phyloP scores from a whole-genome alignment of 2,329 filamentous ascomycete genomes.

The Ophiosphaerella herpotricha region DNA sequence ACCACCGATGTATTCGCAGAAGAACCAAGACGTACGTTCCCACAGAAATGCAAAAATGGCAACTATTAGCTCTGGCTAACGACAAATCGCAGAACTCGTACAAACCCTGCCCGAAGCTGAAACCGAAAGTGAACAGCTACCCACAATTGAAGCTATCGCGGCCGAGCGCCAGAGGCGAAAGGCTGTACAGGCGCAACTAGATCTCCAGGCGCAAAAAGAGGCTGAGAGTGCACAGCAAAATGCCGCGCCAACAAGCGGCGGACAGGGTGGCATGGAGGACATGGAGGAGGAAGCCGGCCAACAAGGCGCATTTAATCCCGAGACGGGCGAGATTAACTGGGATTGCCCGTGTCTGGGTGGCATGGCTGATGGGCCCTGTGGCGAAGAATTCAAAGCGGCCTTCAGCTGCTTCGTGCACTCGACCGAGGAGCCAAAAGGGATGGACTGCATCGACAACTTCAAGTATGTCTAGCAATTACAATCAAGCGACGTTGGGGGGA shows the following conservation, averaged over 20 bases:
- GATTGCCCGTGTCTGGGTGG: constrained; percentile 96
- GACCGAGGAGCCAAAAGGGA: constrained; percentile 91
- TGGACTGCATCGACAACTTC: constrained; percentile 97
- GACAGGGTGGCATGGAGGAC: constrained; percentile 52
- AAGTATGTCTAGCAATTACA: constrained; percentile 64
- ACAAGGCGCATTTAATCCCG: constrained; percentile 94
- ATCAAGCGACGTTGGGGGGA: not conserved
- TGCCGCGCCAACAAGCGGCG: constrained; percentile 9
- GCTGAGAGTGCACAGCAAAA: constrained; percentile 17
- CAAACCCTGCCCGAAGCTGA: constrained; percentile 47
- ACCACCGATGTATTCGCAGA: constrained; percentile 87
- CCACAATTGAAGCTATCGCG: constrained; percentile 52
- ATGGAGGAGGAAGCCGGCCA: constrained; percentile 82
- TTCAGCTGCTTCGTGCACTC: constrained; percentile 99
- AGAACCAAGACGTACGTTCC: constrained; percentile 69
- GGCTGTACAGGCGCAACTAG: constrained; percentile 34
- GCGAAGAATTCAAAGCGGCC: constrained; percentile 90
- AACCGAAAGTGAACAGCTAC: constrained; percentile 47
- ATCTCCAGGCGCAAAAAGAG: constrained; percentile 31
- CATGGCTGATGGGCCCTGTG: constrained; percentile 95
- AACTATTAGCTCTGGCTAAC: constrained; percentile 13
- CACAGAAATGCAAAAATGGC: not conserved
- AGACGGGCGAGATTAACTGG: constrained; percentile 99
- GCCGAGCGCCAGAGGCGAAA: constrained; percentile 47
- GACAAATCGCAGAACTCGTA: constrained; percentile 19